Conservation (phyloP, 2,329 filamentous ascomycete genomes). For the Peltaster fructicola region DNA sequence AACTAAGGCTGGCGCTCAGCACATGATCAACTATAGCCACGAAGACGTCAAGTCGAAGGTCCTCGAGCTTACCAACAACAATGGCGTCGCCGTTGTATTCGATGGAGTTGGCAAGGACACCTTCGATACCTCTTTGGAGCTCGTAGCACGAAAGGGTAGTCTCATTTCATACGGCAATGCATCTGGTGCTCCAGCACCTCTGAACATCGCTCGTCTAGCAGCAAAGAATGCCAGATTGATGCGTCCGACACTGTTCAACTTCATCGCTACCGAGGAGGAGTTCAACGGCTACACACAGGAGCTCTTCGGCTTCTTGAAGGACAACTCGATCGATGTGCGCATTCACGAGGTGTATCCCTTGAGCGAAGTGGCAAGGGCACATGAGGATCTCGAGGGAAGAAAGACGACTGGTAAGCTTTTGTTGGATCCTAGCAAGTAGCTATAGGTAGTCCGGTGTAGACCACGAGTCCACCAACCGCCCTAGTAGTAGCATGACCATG, state of each 20-base stretch:
- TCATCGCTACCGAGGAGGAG: conserved; percentile 52
- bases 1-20: conserved; percentile 50
- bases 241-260: conserved; percentile 56
- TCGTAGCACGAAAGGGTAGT: conserved; percentile 58
- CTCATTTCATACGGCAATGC: conserved; percentile 71
- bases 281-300: conserved; percentile 52
- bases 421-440: conserved; percentile 36
- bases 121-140: conserved; percentile 60
- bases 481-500: no score
- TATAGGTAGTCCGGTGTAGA: no score
- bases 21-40: conserved; percentile 49
- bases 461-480: no score
- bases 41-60: conserved; percentile 44
- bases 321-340: conserved; percentile 51
- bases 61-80: conserved; percentile 50
- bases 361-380: conserved; percentile 52
- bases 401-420: conserved; percentile 74
- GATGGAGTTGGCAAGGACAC: conserved; percentile 76
- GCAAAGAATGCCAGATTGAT: conserved; percentile 63
- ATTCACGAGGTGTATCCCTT: conserved; percentile 66
- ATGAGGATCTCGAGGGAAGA: conserved; percentile 61
- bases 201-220: conserved; percentile 41
- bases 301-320: conserved; percentile 53
- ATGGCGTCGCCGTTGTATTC: conserved; percentile 62
- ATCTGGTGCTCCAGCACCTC: conserved; percentile 57